phyloP scores from a whole-genome alignment of 2,329 filamentous ascomycete species.

The Microsporum canis region DNA sequence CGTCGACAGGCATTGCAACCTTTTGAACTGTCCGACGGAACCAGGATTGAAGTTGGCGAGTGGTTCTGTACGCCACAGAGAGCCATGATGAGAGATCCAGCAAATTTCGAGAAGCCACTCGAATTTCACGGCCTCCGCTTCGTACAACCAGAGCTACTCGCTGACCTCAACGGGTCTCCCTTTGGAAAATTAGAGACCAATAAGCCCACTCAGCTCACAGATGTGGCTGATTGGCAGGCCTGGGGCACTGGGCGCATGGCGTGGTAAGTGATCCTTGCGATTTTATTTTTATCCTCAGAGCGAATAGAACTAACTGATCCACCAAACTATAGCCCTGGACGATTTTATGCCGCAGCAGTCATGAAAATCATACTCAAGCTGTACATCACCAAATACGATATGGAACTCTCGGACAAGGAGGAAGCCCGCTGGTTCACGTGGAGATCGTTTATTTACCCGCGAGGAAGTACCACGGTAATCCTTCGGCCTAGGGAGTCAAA shows the following conservation, averaged over 20 bases:
- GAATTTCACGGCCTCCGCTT: not conserved
- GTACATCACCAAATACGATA: not conserved
- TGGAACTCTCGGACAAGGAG: not conserved
- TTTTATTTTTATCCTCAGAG: too few species aligned
- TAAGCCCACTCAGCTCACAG: not conserved
- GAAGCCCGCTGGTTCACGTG: not conserved
- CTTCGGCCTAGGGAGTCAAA: not conserved
- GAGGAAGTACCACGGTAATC: not conserved
- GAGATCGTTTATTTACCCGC: not conserved
- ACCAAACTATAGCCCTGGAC: not conserved
- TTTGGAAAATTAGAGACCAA: not conserved
- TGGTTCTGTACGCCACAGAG: not conserved
- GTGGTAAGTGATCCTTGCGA: not conserved
- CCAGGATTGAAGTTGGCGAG: not conserved
- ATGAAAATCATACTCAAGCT: not conserved
- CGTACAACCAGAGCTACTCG: not conserved
- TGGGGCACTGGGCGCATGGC: slow-evolving; percentile 1
- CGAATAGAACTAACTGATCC: not conserved
- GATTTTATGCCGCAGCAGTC: not conserved
- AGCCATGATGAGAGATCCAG: not conserved
- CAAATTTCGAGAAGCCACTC: not conserved
- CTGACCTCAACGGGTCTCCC: not conserved
- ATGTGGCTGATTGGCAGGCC: not conserved
- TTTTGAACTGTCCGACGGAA: not conserved
- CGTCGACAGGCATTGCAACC: not conserved